A percentile compares a stretch with the other conserved stretches of the same genome.
These are phyloP conservation scores for Fusarium sp. DNA, from an alignment of 2,329 filamentous ascomycete genomes.

Conservation along the genomic window DNA sequence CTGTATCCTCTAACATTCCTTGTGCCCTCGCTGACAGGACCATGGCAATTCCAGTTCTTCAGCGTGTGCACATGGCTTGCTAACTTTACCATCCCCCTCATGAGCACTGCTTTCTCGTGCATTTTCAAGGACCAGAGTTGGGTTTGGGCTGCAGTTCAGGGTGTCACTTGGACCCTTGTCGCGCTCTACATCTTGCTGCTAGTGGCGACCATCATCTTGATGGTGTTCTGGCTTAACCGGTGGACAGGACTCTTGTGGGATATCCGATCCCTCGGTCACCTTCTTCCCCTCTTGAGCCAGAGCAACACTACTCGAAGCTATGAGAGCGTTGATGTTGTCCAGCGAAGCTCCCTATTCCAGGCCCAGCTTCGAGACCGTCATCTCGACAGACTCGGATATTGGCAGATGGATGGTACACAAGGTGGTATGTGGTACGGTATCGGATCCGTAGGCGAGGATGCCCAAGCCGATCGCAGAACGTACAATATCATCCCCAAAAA, in stretches of 20 bases:
- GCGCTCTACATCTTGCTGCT: conserved; percentile 80
- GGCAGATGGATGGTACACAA: conserved; percentile 76
- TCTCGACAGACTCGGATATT: conserved; percentile 86
- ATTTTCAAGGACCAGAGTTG: conserved; percentile 72
- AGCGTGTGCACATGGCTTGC: conserved; percentile 82
- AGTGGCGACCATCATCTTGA: conserved; percentile 66
- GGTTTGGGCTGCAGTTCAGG: conserved; percentile 85
- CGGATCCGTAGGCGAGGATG: conserved; percentile 65
- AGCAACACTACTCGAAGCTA: conserved; percentile 86
- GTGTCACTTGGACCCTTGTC: conserved; percentile 83
- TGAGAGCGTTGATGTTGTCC: conserved; percentile 73
- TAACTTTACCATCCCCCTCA: conserved; percentile 84
- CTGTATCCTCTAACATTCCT: conserved; percentile 80
- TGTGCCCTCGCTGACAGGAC: conserved; percentile 71
- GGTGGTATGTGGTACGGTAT: conserved; percentile 85
- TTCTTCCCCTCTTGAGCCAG: conserved; percentile 82
- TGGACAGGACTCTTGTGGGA: conserved; percentile 90
- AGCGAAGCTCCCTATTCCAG: conserved; percentile 66
- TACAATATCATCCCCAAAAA: conserved; percentile 50
- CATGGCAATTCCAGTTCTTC: conserved; percentile 76
- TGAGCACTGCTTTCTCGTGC: conserved; percentile 82
- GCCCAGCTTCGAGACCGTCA: conserved; percentile 69
- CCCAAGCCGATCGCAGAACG: conserved; percentile 43
- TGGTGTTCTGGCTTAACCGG: conserved; percentile 75
- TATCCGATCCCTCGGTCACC: conserved; percentile 83